These are phyloP conservation scores for Angophora floribunda DNA, from an alignment of 345 rosid species.

Conservation along the genomic window DNA sequence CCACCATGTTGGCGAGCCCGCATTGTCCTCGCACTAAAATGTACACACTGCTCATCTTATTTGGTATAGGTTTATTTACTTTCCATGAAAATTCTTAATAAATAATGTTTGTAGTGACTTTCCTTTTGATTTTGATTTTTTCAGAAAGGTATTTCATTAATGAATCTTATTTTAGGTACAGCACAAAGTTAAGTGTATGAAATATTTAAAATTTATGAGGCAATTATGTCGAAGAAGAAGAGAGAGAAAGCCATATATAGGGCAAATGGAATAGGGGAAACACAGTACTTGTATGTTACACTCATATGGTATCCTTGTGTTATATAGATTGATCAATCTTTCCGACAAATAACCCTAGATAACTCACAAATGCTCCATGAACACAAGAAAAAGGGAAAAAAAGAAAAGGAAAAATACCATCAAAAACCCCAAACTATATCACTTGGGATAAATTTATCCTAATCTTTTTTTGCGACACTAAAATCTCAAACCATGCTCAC, in stretches of 20 bases:
- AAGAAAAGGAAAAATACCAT: too few relatives aligned
- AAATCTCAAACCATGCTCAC: too few relatives aligned
- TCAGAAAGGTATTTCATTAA: not conserved
- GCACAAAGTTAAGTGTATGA: not conserved
- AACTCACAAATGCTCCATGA: not conserved
- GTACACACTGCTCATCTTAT: not conserved
- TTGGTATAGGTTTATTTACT: not conserved
- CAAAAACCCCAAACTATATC: too few relatives aligned
- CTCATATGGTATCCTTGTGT: not conserved
- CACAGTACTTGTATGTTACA: fast-evolving
- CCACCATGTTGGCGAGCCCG: not conserved
- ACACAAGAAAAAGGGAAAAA: not conserved
- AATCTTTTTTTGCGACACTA: too few relatives aligned
- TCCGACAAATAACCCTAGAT: not conserved
- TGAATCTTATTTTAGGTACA: not conserved
- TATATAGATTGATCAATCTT: not conserved
- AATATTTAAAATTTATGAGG: not conserved
- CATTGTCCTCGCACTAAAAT: not conserved
- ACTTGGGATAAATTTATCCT: too few relatives aligned
- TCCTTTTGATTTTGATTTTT: not conserved
- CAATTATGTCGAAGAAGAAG: not conserved
- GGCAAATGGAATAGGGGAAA: not conserved
- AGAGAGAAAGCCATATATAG: not conserved
- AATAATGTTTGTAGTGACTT: not conserved
- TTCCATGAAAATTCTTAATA: not conserved